phyloP scores from a whole-genome alignment of 192 early-diverging fungal species.

The Lunasporangiospora selenospora region DNA sequence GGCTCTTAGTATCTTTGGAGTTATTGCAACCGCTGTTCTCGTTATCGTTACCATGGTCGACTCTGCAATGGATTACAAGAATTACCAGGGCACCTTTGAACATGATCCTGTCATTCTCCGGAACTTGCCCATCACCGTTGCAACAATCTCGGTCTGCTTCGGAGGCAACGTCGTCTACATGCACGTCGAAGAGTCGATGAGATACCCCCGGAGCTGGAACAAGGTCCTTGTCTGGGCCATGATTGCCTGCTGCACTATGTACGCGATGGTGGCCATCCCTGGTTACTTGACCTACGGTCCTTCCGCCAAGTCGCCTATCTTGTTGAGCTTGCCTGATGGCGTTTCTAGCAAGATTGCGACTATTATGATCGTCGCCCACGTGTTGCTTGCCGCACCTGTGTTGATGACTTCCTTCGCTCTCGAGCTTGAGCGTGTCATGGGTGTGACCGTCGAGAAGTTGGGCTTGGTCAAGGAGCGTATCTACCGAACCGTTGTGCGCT shows the following conservation, averaged over 20 bases:
- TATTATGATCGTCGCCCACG: constrained; percentile 69
- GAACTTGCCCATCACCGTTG: constrained; percentile 67
- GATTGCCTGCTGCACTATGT: constrained; percentile 65
- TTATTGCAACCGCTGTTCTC: constrained; percentile 64
- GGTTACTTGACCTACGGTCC: constrained; percentile 71
- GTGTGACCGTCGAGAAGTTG: constrained; percentile 45
- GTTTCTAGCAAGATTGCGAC: constrained; percentile 54
- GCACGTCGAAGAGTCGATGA: constrained; percentile 72
- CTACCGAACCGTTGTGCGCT: constrained; percentile 53
- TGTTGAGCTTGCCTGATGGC: constrained; percentile 62
- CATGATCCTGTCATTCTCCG: constrained; percentile 51
- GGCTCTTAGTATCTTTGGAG: constrained; percentile 61
- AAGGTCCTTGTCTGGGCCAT: constrained; percentile 60
- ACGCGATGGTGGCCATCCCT: constrained; percentile 63
- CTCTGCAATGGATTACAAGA: constrained; percentile 55
- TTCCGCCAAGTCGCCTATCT: constrained; percentile 61
- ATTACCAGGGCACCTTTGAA: constrained; percentile 43
- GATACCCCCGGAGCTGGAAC: constrained; percentile 61
- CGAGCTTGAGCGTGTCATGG: constrained; percentile 63
- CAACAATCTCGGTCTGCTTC: constrained; percentile 71
- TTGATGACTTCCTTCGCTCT: constrained; percentile 67
- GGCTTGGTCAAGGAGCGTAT: constrained; percentile 49
- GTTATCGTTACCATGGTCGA: constrained; percentile 63
- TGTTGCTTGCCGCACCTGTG: constrained; percentile 70
- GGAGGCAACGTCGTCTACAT: constrained; percentile 77